These are phyloP conservation scores for Fragilaria crotonensis DNA, from an alignment of 108 stramenopile species.

Conservation along the genomic window DNA sequence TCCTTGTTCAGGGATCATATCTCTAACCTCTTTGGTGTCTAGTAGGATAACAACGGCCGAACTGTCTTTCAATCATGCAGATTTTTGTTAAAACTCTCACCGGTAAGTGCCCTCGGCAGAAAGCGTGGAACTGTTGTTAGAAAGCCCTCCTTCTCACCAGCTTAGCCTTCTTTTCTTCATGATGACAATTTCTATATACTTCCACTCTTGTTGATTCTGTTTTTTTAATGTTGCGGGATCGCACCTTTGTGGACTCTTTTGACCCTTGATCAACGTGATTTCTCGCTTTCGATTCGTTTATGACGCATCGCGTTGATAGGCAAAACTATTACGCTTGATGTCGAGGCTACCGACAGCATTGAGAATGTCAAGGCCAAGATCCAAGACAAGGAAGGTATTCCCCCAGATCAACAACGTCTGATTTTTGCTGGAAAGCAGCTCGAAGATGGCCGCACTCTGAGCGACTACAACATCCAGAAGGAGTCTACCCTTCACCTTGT, in stretches of 20 bases:
- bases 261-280: neutral
- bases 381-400: slow-evolving; percentile 96
- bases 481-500: slow-evolving; percentile 93
- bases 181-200: too few species aligned
- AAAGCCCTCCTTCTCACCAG: neutral
- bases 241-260: neutral
- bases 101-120: slow-evolving; percentile 60
- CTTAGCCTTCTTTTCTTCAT: neutral
- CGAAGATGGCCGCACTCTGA: slow-evolving; percentile 91
- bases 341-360: slow-evolving; percentile 95
- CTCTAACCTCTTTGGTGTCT: too few species aligned
- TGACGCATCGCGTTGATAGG: slow-evolving; percentile 26
- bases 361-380: slow-evolving; percentile 95
- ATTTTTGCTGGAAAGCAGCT: slow-evolving; percentile 98
- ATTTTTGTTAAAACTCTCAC: slow-evolving; percentile 96
- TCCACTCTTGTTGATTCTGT: neutral
- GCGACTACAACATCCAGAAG: slow-evolving; percentile 98
- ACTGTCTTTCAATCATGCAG: slow-evolving; percentile 47
- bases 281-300: neutral
- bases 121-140: neutral
- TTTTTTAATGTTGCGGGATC: neutral
- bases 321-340: slow-evolving; percentile 98
- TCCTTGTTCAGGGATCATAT: too few species aligned
- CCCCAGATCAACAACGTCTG: slow-evolving; percentile 95
- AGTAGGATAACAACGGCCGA: too few species aligned